Evolutionary conservation across 2,329 filamentous ascomycete species (phyloP), one percentile per base, ranked within the genome.

Genomic region (Ophiocordyceps robertsii): DNA sequence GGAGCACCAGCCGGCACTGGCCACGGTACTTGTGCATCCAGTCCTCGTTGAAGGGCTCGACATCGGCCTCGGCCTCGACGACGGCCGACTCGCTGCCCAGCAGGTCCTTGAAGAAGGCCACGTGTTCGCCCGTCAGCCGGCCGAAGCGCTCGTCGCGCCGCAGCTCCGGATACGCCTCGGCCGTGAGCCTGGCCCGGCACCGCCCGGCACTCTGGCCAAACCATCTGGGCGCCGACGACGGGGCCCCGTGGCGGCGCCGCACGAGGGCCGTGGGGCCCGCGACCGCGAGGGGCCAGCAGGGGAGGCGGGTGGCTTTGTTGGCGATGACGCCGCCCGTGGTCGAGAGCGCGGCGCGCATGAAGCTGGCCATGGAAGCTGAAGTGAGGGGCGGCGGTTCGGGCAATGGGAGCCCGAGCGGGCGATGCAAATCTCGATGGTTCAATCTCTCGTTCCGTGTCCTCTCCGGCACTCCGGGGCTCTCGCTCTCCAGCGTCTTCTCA

Each of bases 11-110:
- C 56, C 81, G 79, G 47, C 85, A 80, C 63, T 95, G 88, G 29
- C 92, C 93, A 47, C 85, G 81, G 68, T 95, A 98, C 67, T 98
- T 98, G 64, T 85, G 82, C 89, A 98, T 95, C 92, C 93, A 98
- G 66, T 98, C 92, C 58, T 81, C 79, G 64, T 98, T 98, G 73
- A 88, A 98, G 8, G 84, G 76, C 59, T 92, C 86, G 50, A 96
- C 73, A 58, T 96, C 92, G 53, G 85, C 84, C 13, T 79, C 60
- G 29, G 66, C 79, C 61, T 89, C 78, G 24, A 96, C 77, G 41
- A 95, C 72, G 2, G 87, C 88, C 31, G 83, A 84, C 31, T 82
- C 77, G 39, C 75, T 73, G 43, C 87, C 85, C 30, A 98, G 73
- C n/a, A 95, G 65, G 17, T 77, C 68, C 59, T 82, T 80, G 72